Conservation (phyloP, 164 flowering plant genomes). For the Buxus sempervirens region DNA sequence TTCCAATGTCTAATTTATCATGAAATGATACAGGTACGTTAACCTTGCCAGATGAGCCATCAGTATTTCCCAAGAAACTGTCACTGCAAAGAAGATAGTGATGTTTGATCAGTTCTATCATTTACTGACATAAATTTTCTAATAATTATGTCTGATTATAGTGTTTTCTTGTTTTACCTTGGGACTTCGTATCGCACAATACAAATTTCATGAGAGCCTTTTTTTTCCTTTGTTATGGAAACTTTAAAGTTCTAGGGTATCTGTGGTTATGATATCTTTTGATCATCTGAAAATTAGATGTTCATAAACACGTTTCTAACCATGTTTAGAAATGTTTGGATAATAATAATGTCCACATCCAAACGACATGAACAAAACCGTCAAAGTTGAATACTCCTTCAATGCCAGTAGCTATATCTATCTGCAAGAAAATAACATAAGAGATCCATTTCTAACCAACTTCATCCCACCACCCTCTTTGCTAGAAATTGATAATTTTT, state of each 20-base stretch:
- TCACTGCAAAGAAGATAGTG: conserved; percentile 33
- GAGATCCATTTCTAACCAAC: background rate
- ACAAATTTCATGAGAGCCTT: background rate
- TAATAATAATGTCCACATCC: background rate
- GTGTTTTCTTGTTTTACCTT: background rate
- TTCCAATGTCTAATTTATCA: conserved; percentile 16
- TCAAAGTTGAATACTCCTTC: background rate
- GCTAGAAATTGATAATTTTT: background rate
- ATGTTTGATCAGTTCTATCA: background rate
- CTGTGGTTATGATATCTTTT: background rate
- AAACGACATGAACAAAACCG: background rate
- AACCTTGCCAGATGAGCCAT: conserved; percentile 14
- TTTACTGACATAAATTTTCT: background rate
- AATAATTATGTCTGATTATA: background rate
- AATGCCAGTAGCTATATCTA: background rate
- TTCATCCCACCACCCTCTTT: background rate
- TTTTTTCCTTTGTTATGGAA: background rate
- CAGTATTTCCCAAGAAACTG: conserved; percentile 24
- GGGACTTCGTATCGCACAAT: background rate
- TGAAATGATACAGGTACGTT: conserved; percentile 1
- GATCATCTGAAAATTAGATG: background rate
- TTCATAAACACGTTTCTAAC: background rate
- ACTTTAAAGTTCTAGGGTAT: background rate
- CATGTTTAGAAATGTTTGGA: background rate
- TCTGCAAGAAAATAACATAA: background rate